Base-by-base conservation (phyloP, 495 filamentous ascomycete genomes). In the Penicillium soppii region DNA sequence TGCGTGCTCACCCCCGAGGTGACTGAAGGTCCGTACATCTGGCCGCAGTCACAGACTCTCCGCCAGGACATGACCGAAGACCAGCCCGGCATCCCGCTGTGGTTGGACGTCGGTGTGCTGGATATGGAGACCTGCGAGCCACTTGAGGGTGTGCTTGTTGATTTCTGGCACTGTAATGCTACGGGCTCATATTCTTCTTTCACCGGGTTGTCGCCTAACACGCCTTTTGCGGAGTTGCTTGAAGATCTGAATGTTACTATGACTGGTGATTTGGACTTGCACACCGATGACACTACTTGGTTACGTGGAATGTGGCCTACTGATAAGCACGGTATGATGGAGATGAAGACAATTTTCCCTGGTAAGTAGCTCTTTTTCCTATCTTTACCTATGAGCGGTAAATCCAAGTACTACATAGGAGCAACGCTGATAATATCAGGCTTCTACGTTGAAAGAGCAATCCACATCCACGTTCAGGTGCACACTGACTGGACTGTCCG, bases 51-150 rank as follows among this genome's bases (percentile, higher is more conserved):
- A 16, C 62, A 58, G 52, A 53, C 26, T 3, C 46, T 62, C 10
- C 70, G 81, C 7, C 67, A 74, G 37, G 69, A 82, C 50, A 72
- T 84, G 39, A 67, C 69, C 12, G 81, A 84, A 36, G 70, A 60
- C 19, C 71, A 84, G 51, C 32, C 54, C 10, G 82, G 82, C 17
- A 66, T 85, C 4, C 56, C 69, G 0, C 57, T 82, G 12, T 71
- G 76, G 35, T 60, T 84, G 7, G 83, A 84, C 47, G 60, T 83
- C 29, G 78, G 81, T 25, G 68, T 84, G 7, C 58, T 83, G 38
- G 79, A 82, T 56, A 67, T 75, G 50, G 67, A 68, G n/a, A 80
- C 72, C 37, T 84, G 80, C 58, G 59, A 72, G 38, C 69, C 77
- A 0, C 56, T 84, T 15, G 62, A 69, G 1, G 61, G 68, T 44